Evolutionary conservation across 129 eudicot species (phyloP).

Genomic region (Gnaphalium uliginosum): DNA sequence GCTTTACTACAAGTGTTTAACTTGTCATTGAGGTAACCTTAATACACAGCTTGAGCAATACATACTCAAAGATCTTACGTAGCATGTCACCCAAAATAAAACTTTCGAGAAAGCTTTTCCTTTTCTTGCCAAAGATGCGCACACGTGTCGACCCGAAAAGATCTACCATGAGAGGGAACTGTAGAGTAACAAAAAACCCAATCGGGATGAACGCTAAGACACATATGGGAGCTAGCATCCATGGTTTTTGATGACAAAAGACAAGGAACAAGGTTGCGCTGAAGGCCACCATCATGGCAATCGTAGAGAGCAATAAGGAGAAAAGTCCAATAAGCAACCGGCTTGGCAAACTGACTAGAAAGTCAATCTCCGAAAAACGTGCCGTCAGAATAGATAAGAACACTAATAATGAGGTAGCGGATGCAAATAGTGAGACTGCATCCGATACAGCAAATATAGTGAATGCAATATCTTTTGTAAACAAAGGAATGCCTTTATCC

Average conservation of each 20-base stretch:
- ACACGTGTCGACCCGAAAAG: constrained; percentile 4
- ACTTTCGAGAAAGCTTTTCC: no score
- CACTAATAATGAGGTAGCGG: constrained; percentile 26
- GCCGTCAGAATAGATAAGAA: constrained; percentile 34
- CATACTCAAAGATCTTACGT: no score
- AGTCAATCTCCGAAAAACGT: constrained; percentile 25
- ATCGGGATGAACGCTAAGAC: constrained; percentile 19
- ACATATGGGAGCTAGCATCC: constrained; percentile 20
- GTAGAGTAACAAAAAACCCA: constrained; percentile 27
- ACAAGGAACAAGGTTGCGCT: constrained; percentile 28
- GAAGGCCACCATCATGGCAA: constrained; percentile 27
- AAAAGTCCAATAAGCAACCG: constrained; percentile 27
- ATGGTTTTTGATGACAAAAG: constrained; percentile 7
- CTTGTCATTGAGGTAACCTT: no score
- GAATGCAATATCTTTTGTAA: background rate
- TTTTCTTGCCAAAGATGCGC: constrained; percentile 5
- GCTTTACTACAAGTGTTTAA: no score
- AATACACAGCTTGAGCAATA: no score
- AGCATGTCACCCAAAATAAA: no score
- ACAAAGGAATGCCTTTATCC: constrained; percentile 19
- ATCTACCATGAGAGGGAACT: constrained; percentile 6
- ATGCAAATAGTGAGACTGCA: constrained; percentile 32
- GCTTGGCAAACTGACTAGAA: constrained; percentile 16
- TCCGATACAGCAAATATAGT: constrained; percentile 31
- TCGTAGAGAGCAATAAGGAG: constrained; percentile 20